phyloP scores from a whole-genome alignment of 2,329 filamentous ascomycete genomes.

The Cadophora gregata region DNA sequence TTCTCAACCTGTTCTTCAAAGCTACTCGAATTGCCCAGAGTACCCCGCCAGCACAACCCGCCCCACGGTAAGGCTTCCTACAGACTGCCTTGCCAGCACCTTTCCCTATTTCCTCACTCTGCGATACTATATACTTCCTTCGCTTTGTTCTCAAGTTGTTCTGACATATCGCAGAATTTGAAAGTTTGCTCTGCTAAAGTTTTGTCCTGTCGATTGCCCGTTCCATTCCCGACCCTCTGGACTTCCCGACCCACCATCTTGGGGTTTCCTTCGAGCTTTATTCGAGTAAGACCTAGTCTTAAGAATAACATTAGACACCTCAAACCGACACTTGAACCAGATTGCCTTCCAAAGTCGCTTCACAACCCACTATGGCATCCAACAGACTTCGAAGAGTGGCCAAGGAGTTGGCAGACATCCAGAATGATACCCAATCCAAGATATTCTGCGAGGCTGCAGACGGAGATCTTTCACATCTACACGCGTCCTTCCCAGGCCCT shows the following conservation, averaged over 20 bases:
- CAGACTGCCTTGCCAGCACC: slow-evolving; percentile 28
- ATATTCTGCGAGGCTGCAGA: slow-evolving; percentile 72
- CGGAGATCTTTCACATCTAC: slow-evolving; percentile 79
- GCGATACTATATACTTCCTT: not conserved
- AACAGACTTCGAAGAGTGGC: slow-evolving; percentile 59
- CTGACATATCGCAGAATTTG: not conserved
- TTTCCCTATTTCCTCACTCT: not conserved
- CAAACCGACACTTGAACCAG: not conserved
- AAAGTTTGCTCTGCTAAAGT: not conserved
- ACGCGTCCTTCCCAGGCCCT: slow-evolving; percentile 82
- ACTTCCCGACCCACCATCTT: not conserved
- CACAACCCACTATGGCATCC: slow-evolving; percentile 37
- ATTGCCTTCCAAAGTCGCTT: not conserved
- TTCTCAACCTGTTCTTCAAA: not conserved
- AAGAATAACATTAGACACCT: not conserved
- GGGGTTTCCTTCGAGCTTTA: not conserved
- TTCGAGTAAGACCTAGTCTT: not conserved
- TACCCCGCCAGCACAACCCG: slow-evolving; percentile 26
- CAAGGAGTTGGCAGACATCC: slow-evolving; percentile 80
- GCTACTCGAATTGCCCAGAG: slow-evolving; percentile 3
- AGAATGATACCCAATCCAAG: slow-evolving; percentile 75
- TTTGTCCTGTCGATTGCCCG: not conserved
- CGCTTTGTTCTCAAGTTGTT: not conserved
- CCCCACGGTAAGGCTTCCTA: slow-evolving; percentile 31
- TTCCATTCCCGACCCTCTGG: not conserved